phyloP scores from a whole-genome alignment of 1,284 basidiomycete genomes.

The Vanrija sp. region DNA sequence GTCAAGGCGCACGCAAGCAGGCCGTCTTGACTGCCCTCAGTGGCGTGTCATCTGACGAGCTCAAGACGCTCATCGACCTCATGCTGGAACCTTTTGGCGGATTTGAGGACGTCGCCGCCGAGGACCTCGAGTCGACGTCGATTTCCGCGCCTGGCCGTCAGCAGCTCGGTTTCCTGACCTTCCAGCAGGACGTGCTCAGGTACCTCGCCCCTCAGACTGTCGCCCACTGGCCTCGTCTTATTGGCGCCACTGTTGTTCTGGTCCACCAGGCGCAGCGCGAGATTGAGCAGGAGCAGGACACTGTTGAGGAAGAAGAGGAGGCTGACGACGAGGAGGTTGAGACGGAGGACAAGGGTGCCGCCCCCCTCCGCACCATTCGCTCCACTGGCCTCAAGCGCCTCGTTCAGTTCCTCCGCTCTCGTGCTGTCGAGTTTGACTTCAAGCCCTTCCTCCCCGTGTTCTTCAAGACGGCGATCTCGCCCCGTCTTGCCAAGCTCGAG shows the following conservation, averaged over 20 bases:
- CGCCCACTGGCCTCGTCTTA: constrained; percentile 66
- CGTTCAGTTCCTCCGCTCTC: constrained; percentile 76
- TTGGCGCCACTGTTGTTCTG: constrained; percentile 65
- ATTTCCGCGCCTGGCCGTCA: constrained; percentile 61
- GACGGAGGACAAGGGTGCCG: constrained; percentile 43
- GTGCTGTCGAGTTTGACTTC: constrained; percentile 68
- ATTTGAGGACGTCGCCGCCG: not conserved
- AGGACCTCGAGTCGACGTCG: constrained; percentile 7
- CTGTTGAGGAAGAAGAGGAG: constrained; percentile 34
- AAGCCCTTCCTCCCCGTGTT: constrained; percentile 63
- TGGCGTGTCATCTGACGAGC: constrained; percentile 68
- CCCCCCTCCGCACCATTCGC: constrained; percentile 62
- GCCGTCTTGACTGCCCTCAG: constrained; percentile 73
- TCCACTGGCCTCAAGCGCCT: constrained; percentile 82
- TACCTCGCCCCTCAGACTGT: constrained; percentile 70
- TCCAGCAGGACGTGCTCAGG: constrained; percentile 78
- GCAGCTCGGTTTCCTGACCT: constrained; percentile 73
- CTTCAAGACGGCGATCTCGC: constrained; percentile 73
- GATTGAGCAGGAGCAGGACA: constrained; percentile 52
- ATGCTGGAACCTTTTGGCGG: constrained; percentile 76
- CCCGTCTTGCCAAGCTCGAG: constrained; percentile 70
- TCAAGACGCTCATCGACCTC: constrained; percentile 74
- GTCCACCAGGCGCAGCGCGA: constrained; percentile 62
- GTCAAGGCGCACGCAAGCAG: constrained; percentile 65
- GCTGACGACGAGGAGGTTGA: constrained; percentile 44